These are phyloP conservation scores for Linum tenue DNA, from an alignment of 345 rosid genomes.

Conservation along the genomic window DNA sequence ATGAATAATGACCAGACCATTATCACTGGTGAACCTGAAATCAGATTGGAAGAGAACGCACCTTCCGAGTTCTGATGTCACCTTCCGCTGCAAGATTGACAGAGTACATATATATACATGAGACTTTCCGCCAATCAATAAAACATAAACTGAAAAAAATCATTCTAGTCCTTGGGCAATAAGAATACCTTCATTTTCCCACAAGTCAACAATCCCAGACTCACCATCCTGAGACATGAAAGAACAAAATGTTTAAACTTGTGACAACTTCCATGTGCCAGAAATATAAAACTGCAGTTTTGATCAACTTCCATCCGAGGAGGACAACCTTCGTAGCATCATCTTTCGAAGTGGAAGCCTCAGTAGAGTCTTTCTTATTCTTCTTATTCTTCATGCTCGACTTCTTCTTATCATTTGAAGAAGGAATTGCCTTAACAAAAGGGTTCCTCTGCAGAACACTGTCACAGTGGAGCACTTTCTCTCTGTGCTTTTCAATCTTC, in stretches of 20 bases:
- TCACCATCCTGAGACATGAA: slow-evolving; percentile 30
- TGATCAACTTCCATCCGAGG: background rate
- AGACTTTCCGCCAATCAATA: background rate
- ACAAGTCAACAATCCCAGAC: slow-evolving; percentile 52
- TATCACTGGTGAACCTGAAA: background rate
- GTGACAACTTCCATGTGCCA: background rate
- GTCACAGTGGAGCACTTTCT: slow-evolving; percentile 56
- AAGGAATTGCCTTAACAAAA: slow-evolving; percentile 54
- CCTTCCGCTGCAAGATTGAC: slow-evolving; percentile 32
- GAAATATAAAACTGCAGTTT: background rate
- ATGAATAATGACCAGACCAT: background rate
- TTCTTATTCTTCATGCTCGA: slow-evolving; percentile 33
- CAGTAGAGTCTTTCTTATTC: slow-evolving; percentile 29
- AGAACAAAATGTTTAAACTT: background rate
- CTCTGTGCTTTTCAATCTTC: slow-evolving; percentile 76
- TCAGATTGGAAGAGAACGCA: slow-evolving; percentile 10
- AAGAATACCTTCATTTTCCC: slow-evolving; percentile 55
- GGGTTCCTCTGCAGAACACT: slow-evolving; percentile 66
- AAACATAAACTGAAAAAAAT: background rate
- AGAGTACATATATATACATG: background rate
- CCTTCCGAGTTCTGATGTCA: slow-evolving; percentile 42
- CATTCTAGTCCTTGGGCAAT: background rate
- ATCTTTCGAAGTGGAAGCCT: slow-evolving; percentile 12
- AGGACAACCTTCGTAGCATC: slow-evolving; percentile 30
- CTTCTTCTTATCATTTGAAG: slow-evolving; percentile 25